These are phyloP conservation scores for Hymenoscyphus fructigenus DNA, from an alignment of 2,329 filamentous ascomycete species.

Conservation along the genomic window DNA sequence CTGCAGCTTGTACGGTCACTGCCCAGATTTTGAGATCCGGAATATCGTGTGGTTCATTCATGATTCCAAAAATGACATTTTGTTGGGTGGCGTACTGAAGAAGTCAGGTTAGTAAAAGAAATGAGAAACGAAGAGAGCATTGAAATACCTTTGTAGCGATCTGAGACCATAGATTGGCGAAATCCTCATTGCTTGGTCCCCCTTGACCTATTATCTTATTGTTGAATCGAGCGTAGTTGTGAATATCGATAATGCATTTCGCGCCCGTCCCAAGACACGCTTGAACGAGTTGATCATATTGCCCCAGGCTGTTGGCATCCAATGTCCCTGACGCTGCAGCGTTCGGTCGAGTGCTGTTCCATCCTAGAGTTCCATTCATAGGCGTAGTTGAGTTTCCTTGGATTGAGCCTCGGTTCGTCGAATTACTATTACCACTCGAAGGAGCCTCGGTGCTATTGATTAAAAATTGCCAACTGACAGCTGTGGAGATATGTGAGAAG, in stretches of 20 bases:
- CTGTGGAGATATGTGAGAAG: not conserved
- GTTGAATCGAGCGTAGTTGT: constrained; percentile 55
- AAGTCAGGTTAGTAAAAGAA: constrained; percentile 30
- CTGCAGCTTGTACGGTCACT: constrained; percentile 58
- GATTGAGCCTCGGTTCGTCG: constrained; percentile 1
- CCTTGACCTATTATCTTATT: constrained; percentile 61
- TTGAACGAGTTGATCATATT: constrained; percentile 57
- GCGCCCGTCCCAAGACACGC: constrained; percentile 56
- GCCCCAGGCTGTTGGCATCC: constrained; percentile 47
- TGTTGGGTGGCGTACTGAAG: constrained; percentile 56
- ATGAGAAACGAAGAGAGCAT: not conserved
- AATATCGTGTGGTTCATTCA: constrained; percentile 65
- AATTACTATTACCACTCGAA: constrained; percentile 37
- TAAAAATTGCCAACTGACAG: constrained; percentile 60
- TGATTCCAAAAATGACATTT: constrained; percentile 62
- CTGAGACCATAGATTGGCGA: constrained; percentile 35
- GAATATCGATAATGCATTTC: constrained; percentile 58
- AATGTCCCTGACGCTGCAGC: constrained; percentile 40
- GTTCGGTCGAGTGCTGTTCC: too few relatives aligned
- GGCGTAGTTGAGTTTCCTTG: not conserved
- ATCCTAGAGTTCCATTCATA: too few relatives aligned
- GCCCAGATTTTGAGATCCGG: constrained; percentile 49
- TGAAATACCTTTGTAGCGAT: constrained; percentile 13
- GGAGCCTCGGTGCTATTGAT: constrained; percentile 41
- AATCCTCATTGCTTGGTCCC: constrained; percentile 58